Evolutionary conservation across 2,329 filamentous ascomycete genomes (phyloP).

Genomic region (Mycocentrospora acerina): DNA sequence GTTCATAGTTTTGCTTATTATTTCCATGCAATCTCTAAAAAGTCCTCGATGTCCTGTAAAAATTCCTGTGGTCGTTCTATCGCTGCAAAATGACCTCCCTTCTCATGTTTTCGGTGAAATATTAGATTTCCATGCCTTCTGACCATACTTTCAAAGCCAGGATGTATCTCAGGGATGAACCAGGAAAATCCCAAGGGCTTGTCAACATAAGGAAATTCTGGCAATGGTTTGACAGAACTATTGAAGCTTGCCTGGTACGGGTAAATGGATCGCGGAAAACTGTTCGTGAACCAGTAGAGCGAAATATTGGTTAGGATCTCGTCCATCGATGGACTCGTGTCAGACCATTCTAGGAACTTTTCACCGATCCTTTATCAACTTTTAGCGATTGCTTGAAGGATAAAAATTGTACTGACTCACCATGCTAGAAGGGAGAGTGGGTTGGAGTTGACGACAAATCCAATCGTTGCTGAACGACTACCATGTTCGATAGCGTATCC

Average conservation of each 20-base stretch:
- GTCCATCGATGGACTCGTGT: constrained; percentile 43
- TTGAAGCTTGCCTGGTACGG: constrained; percentile 44
- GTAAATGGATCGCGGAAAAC: constrained; percentile 52
- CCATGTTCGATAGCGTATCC: constrained; percentile 58
- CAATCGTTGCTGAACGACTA: constrained; percentile 59
- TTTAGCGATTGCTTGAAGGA: not conserved
- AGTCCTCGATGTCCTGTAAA: constrained; percentile 50
- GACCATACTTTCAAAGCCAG: constrained; percentile 41
- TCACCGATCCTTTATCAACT: constrained; percentile 51
- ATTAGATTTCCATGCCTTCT: constrained; percentile 44
- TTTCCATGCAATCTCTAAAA: constrained; percentile 41
- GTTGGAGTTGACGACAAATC: constrained; percentile 55
- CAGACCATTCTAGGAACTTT: constrained; percentile 59
- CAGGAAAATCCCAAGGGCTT: constrained; percentile 50
- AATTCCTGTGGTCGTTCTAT: constrained; percentile 49
- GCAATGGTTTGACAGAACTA: too few species aligned
- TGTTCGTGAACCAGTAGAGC: constrained; percentile 58
- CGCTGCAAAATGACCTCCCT: constrained; percentile 59
- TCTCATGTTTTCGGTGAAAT: constrained; percentile 41
- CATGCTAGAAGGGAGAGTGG: constrained; percentile 62
- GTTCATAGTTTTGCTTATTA: constrained; percentile 32
- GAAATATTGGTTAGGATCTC: constrained; percentile 55
- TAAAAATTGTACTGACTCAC: constrained; percentile 17
- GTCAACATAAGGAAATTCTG: too few species aligned
- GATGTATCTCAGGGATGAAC: constrained; percentile 48